Conservation (phyloP, 1,139 yeast species). For the Hansenula anomala region DNA sequence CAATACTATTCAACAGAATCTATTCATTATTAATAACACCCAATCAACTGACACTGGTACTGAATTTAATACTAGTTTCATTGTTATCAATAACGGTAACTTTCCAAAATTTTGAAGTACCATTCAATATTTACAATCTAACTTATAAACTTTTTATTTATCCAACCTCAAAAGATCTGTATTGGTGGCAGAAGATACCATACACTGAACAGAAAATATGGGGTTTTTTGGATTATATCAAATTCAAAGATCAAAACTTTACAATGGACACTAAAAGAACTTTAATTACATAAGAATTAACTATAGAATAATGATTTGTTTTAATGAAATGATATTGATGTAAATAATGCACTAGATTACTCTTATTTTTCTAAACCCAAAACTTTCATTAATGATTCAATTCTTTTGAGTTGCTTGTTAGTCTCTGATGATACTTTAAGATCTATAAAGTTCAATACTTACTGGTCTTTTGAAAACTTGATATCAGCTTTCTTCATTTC, state of each 20-base stretch:
- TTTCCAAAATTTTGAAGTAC: neutral
- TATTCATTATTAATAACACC: no score
- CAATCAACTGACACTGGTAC: no score
- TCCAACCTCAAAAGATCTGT: neutral
- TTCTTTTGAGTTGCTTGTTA: neutral
- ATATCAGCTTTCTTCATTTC: constrained; percentile 1
- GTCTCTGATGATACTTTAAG: no score
- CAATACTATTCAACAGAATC: no score
- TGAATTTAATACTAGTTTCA: no score
- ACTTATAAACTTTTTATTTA: neutral
- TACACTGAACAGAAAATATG: neutral
- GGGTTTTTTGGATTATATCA: constrained; percentile 2
- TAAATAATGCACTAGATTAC: no score
- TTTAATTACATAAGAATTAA: no score
- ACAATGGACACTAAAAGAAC: neutral
- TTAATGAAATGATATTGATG: no score
- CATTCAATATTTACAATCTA: no score
- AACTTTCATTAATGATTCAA: constrained; percentile 1
- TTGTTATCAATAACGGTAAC: no score
- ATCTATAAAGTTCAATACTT: no score
- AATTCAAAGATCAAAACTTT: neutral
- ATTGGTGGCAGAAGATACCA: constrained; percentile 4
- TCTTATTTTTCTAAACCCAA: neutral
- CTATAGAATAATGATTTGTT: no score
- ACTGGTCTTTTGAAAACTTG: neutral